Percentiles rank a stretch among this genome's conserved stretches.
phyloP scores from a whole-genome alignment of 306 rosid species.

The Benincasa hispida region DNA sequence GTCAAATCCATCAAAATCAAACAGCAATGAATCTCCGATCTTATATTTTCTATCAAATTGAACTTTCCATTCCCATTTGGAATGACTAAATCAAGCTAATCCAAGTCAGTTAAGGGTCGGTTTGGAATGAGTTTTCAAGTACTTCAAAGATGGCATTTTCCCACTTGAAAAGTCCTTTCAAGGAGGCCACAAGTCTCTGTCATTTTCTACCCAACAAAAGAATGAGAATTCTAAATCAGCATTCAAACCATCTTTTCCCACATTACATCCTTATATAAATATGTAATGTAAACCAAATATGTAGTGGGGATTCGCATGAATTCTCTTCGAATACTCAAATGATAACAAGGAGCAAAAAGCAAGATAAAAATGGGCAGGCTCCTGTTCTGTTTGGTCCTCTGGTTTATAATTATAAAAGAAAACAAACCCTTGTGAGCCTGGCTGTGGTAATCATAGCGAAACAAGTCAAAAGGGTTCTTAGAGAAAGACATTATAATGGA shows the following conservation, averaged over 20 bases:
- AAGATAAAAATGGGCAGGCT: not conserved
- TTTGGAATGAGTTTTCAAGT: too few species aligned
- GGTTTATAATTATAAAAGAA: not conserved
- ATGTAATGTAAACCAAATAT: not conserved
- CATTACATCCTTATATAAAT: not conserved
- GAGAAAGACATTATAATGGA: conserved; percentile 1
- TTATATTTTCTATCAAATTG: not conserved
- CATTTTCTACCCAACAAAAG: too few species aligned
- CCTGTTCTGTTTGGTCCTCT: not conserved
- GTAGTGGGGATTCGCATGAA: not conserved
- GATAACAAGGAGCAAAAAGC: not conserved
- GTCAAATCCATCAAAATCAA: not conserved
- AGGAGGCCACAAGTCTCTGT: too few species aligned
- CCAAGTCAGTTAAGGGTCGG: not conserved
- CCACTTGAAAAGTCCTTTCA: too few species aligned
- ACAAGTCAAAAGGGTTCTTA: not conserved
- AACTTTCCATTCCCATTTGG: too few species aligned
- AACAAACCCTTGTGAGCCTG: not conserved
- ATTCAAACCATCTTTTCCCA: not conserved
- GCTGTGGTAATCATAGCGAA: not conserved
- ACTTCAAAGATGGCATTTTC: too few species aligned
- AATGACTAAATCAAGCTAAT: too few species aligned
- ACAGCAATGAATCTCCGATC: not conserved
- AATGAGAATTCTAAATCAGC: not conserved
- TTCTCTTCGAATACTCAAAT: not conserved